phyloP scores from a whole-genome alignment of 179 eudicot species.

The Patellifolia procumbens region DNA sequence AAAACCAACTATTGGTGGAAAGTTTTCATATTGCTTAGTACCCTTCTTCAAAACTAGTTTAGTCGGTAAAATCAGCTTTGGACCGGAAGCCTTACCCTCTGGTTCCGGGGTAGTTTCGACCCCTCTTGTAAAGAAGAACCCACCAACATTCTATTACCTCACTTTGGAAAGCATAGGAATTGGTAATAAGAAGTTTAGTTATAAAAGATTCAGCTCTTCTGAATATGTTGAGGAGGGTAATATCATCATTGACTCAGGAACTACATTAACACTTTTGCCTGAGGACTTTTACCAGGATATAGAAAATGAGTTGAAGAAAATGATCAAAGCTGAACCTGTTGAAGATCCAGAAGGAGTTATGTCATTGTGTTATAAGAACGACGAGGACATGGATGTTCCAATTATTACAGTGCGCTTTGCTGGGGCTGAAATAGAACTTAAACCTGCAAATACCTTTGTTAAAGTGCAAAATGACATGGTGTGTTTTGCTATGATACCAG shows the following conservation, averaged over 20 bases:
- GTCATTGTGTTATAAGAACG: slow-evolving; percentile 39
- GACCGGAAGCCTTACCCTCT: slow-evolving; percentile 27
- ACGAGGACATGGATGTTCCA: slow-evolving; percentile 27
- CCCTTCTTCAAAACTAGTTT: slow-evolving; percentile 4
- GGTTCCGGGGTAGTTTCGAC: slow-evolving; percentile 45
- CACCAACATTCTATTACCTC: slow-evolving; percentile 44
- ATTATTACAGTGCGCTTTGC: slow-evolving; percentile 30
- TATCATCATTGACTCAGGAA: slow-evolving; percentile 62
- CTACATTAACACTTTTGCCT: slow-evolving; percentile 45
- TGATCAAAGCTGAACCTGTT: slow-evolving; percentile 28
- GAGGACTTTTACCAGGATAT: slow-evolving; percentile 28
- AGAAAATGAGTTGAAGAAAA: slow-evolving; percentile 18
- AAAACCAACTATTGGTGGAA: slow-evolving; percentile 31
- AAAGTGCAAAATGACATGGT: slow-evolving; percentile 23
- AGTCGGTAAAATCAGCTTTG: slow-evolving; percentile 52
- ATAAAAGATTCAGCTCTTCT: not conserved
- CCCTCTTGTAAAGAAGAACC: slow-evolving; percentile 28
- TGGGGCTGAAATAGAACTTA: slow-evolving; percentile 39
- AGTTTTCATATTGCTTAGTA: slow-evolving; percentile 49
- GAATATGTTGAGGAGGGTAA: slow-evolving; percentile 33
- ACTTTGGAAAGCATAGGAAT: slow-evolving; percentile 42
- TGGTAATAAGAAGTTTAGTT: slow-evolving; percentile 21
- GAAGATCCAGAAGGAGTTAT: slow-evolving; percentile 30
- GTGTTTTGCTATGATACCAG: slow-evolving; percentile 42
- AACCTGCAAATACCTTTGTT: slow-evolving; percentile 24